A percentile compares a stretch with the other conserved stretches of the same genome.
Evolutionary conservation across 2,329 filamentous ascomycete species (phyloP).

Genomic region (Lithohypha guttulata): DNA sequence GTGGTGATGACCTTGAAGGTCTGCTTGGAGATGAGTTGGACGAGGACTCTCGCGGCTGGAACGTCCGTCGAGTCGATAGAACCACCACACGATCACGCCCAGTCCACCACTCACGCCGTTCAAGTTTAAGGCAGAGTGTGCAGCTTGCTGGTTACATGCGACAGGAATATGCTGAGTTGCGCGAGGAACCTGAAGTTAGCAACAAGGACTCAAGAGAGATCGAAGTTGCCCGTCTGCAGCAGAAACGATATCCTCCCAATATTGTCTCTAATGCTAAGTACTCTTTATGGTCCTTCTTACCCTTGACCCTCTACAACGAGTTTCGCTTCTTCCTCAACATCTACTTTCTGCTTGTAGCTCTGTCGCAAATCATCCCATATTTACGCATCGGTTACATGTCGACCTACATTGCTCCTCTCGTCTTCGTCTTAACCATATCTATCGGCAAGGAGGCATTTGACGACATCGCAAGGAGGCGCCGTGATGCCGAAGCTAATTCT

Average conservation of each 20-base stretch:
- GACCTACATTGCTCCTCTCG: conserved; percentile 85
- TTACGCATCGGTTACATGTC: conserved; percentile 88
- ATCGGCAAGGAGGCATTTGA: conserved; percentile 93
- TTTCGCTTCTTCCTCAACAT: conserved; percentile 99
- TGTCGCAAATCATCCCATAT: conserved; percentile 84
- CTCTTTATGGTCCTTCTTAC: conserved; percentile 86
- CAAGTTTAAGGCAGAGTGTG: conserved; percentile 50
- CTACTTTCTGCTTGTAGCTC: conserved; percentile 89
- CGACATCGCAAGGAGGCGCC: conserved; percentile 72
- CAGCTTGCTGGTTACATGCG: conserved; percentile 22
- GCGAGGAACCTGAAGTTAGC: conserved; percentile 28
- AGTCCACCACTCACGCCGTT: conserved; percentile 28
- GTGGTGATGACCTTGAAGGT: conserved; percentile 55
- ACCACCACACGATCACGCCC: conserved; percentile 6
- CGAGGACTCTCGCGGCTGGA: conserved; percentile 45
- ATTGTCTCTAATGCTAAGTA: conserved; percentile 96
- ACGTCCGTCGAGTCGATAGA: conserved; percentile 12
- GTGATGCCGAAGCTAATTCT: conserved; percentile 89
- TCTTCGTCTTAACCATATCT: conserved; percentile 83
- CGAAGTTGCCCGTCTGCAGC: conserved; percentile 61
- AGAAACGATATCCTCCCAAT: conserved; percentile 74
- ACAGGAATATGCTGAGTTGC: conserved; percentile 20
- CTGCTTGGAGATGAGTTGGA: conserved; percentile 43
- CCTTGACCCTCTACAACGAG: conserved; percentile 91
- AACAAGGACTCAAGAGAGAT: conserved; percentile 56